These are phyloP conservation scores for Psilocybe sp. DNA, from an alignment of 768 basidiomycete species.

Conservation along the genomic window DNA sequence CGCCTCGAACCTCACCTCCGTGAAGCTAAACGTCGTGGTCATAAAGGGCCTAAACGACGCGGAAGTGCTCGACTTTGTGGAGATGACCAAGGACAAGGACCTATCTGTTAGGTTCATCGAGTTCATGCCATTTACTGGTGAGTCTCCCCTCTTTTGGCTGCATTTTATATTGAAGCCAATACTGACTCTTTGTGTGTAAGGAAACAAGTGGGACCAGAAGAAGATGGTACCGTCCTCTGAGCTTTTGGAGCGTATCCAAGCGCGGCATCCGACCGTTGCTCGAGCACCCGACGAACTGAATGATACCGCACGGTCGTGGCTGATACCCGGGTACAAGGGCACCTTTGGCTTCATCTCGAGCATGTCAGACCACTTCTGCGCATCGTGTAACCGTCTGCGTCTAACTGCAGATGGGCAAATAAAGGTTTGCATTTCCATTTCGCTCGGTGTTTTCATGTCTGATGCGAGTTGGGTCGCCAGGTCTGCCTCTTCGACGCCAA, in stretches of 20 bases:
- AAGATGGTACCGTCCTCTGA: slow-evolving; percentile 81
- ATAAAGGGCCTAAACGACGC: slow-evolving; percentile 77
- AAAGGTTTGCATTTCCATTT: slow-evolving; percentile 47
- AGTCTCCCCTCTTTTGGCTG: slow-evolving; percentile 5
- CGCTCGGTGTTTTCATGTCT: not conserved
- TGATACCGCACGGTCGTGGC: slow-evolving; percentile 81
- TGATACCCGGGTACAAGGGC: slow-evolving; percentile 67
- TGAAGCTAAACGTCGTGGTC: slow-evolving; percentile 86
- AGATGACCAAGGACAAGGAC: slow-evolving; percentile 60
- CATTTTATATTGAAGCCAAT: not conserved
- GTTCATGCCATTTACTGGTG: slow-evolving; percentile 92
- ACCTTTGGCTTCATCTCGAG: slow-evolving; percentile 87
- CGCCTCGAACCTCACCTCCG: slow-evolving; percentile 45
- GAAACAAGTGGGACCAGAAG: slow-evolving; percentile 79
- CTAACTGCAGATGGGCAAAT: slow-evolving; percentile 91
- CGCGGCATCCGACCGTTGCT: slow-evolving; percentile 44
- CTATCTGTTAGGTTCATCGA: slow-evolving; percentile 86
- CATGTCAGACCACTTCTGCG: slow-evolving; percentile 93
- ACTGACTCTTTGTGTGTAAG: slow-evolving; percentile 31
- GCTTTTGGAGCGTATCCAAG: slow-evolving; percentile 50
- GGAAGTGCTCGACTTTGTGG: slow-evolving; percentile 79
- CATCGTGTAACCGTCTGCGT: slow-evolving; percentile 78
- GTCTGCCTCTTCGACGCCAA: slow-evolving; percentile 87
- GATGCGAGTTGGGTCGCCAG: slow-evolving; percentile 33
- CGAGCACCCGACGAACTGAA: slow-evolving; percentile 67